phyloP scores from a whole-genome alignment of 2,329 filamentous ascomycete species.

The Beauveria scarabaeidicola region DNA sequence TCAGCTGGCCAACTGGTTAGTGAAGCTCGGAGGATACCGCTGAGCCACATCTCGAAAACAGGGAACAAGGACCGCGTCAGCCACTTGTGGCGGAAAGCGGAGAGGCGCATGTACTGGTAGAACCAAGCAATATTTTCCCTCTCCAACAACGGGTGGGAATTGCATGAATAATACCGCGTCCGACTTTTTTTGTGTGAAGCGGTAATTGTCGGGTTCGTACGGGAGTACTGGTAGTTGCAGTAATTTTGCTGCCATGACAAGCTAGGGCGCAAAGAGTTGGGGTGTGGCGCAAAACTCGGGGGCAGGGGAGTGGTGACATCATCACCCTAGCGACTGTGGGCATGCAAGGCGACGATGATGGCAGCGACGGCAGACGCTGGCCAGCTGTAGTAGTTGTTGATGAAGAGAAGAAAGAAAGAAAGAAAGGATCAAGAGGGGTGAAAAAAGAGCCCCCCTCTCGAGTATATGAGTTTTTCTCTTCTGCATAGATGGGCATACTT shows the following conservation, averaged over 20 bases:
- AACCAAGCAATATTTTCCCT: not conserved
- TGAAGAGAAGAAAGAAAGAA: not conserved
- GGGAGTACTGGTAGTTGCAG: too few relatives aligned
- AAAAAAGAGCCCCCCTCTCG: too few relatives aligned
- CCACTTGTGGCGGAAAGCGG: constrained; percentile 1
- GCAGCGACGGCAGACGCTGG: not conserved
- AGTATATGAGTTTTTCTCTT: too few relatives aligned
- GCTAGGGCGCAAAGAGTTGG: not conserved
- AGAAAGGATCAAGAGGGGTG: not conserved
- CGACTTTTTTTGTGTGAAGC: not conserved
- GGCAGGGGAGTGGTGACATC: constrained; percentile 24
- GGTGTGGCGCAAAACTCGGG: not conserved
- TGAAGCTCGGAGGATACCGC: not conserved
- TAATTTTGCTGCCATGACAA: too few relatives aligned
- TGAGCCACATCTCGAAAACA: constrained; percentile 4
- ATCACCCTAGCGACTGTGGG: constrained; percentile 17
- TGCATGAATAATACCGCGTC: not conserved
- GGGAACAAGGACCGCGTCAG: not conserved
- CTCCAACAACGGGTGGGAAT: not conserved
- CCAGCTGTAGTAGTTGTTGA: not conserved
- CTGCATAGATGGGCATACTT: too few relatives aligned
- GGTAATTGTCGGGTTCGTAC: constrained; percentile 3
- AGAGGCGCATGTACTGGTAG: not conserved
- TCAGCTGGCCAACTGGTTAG: too few relatives aligned
- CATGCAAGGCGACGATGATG: not conserved